phyloP scores from a whole-genome alignment of 768 basidiomycete genomes.

The Psilocybe azurescens region DNA sequence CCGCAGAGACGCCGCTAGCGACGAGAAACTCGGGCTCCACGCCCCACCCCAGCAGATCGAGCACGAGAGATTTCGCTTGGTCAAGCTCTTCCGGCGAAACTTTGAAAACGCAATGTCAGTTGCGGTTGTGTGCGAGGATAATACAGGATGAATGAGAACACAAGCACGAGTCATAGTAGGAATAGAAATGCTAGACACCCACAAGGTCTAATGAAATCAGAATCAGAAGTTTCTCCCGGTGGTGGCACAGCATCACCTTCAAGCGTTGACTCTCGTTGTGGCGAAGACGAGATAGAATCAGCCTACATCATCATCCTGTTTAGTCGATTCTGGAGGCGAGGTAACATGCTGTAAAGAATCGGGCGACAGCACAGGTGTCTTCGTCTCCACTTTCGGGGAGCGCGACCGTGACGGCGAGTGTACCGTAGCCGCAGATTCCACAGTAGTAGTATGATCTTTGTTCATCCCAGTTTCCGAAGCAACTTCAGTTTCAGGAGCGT shows the following conservation, averaged over 20 bases:
- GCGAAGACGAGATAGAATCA: neutral
- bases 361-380: neutral
- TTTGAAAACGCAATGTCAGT: slow-evolving; percentile 22
- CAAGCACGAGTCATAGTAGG: neutral
- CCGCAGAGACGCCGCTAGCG: slow-evolving; percentile 46
- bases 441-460: neutral
- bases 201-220: neutral
- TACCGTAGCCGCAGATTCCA: too few relatives aligned
- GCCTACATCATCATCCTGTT: neutral
- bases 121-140: too few relatives aligned
- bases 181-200: neutral
- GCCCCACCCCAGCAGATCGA: slow-evolving; percentile 62
- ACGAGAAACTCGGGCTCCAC: slow-evolving; percentile 54
- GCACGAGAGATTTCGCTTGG: slow-evolving; percentile 50
- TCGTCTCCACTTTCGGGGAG: neutral
- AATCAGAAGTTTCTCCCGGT: neutral
- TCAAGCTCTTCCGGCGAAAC: slow-evolving; percentile 48
- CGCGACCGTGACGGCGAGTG: neutral
- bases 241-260: slow-evolving; percentile 2
- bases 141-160: slow-evolving; percentile 11
- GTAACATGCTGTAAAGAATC: neutral
- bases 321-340: neutral
- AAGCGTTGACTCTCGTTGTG: neutral
- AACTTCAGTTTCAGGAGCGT: neutral
- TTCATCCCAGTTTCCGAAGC: neutral